These are phyloP conservation scores for Solanum hybrid DNA, from an alignment of 305 asterid genomes.

Conservation along the genomic window DNA sequence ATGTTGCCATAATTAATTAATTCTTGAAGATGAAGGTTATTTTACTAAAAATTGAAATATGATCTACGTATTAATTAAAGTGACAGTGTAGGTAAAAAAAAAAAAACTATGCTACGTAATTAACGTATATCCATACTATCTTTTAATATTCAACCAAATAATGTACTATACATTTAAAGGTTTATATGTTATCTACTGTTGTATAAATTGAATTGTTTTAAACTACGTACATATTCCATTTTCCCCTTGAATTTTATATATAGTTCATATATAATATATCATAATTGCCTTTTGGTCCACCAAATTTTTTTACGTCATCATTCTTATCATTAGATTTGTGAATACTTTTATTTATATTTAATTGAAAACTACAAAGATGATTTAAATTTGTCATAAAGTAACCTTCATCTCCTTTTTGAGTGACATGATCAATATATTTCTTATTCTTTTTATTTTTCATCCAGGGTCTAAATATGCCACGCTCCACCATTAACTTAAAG, in stretches of 20 bases:
- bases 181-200: not conserved
- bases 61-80: not conserved
- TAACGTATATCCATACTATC: not conserved
- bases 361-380: not conserved
- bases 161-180: not conserved
- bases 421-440: not conserved
- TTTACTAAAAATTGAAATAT: not conserved
- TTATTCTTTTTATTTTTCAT: not conserved
- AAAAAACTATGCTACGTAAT: not conserved
- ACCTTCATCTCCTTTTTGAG: not conserved
- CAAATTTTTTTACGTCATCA: not conserved
- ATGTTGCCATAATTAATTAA: not conserved
- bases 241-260: not conserved
- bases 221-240: not conserved
- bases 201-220: not conserved
- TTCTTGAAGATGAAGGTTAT: not conserved
- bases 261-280: not conserved
- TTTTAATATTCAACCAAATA: not conserved
- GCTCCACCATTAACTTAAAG: not conserved
- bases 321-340: not conserved
- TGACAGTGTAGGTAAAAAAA: not conserved
- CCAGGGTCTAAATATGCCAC: too few relatives aligned
- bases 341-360: not conserved
- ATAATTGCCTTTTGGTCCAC: not conserved
- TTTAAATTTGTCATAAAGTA: not conserved